Conservation (phyloP, 441 rosid species). For the Mallotus japonicus region DNA sequence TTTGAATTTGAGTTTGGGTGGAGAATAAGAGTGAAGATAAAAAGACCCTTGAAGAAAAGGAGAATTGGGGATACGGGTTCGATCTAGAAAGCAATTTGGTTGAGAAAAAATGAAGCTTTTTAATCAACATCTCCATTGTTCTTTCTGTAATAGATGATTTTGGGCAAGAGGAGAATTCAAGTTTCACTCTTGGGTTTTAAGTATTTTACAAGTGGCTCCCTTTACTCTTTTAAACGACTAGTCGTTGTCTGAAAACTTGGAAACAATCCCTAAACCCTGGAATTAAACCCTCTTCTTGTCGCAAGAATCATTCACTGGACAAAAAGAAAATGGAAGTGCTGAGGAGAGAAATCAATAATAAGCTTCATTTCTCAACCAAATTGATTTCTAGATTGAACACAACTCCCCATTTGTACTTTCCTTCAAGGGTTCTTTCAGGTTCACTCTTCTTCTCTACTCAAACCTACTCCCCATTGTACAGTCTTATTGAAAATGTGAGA, state of each 20-base stretch:
- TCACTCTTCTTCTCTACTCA: conserved; percentile 10
- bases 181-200: too few relatives aligned
- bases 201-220: too few relatives aligned
- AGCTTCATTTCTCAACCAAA: not conserved
- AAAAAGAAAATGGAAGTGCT: not conserved
- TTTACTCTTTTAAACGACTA: too few relatives aligned
- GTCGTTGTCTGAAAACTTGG: too few relatives aligned
- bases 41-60: conserved; percentile 10
- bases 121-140: too few relatives aligned
- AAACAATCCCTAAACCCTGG: too few relatives aligned
- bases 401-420: not conserved
- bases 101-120: not conserved
- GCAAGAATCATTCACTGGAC: not conserved
- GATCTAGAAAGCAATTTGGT: conserved; percentile 1
- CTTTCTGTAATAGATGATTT: too few relatives aligned
- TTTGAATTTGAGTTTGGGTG: not conserved
- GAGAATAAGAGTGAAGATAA: conserved; percentile 20
- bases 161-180: too few relatives aligned
- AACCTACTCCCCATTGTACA: not conserved
- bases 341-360: not conserved
- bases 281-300: too few relatives aligned
- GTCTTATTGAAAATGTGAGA: conserved; percentile 1
- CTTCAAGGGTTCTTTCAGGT: not conserved
- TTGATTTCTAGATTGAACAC: not conserved
- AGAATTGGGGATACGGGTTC: not conserved